phyloP scores from a whole-genome alignment of 192 early-diverging fungal genomes.

The Gamsiella multidivaricata region DNA sequence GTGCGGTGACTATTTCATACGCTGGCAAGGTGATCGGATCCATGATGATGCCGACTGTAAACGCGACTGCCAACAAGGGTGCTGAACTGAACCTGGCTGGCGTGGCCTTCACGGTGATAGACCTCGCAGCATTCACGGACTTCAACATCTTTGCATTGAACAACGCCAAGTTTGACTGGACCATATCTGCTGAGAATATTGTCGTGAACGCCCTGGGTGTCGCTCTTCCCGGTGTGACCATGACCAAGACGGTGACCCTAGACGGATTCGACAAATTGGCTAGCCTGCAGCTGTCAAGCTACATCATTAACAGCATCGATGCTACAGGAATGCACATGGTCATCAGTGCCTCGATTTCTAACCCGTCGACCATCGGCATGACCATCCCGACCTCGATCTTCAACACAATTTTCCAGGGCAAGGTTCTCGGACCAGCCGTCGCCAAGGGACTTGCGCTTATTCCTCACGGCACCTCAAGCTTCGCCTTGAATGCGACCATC shows the following conservation, averaged over 20 bases:
- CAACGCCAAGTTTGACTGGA: conserved; percentile 56
- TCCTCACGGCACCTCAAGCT: conserved; percentile 17
- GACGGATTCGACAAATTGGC: conserved; percentile 54
- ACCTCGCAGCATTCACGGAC: conserved; percentile 48
- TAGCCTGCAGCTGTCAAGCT: background rate
- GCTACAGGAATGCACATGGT: conserved; percentile 24
- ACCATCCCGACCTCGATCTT: conserved; percentile 34
- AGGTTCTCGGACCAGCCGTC: conserved; percentile 23
- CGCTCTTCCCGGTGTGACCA: conserved; percentile 50
- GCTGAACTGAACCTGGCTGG: conserved; percentile 37
- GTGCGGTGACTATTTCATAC: too few species aligned
- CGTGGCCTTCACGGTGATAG: conserved; percentile 45
- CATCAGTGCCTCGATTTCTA: conserved; percentile 26
- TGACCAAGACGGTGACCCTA: conserved; percentile 59
- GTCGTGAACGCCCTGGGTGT: conserved; percentile 58
- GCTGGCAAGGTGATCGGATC: too few species aligned
- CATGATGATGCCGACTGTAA: background rate
- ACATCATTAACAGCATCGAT: conserved; percentile 26
- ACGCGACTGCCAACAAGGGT: background rate
- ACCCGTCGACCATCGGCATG: conserved; percentile 51
- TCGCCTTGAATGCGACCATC: conserved; percentile 22
- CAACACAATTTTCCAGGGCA: conserved; percentile 18
- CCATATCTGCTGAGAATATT: conserved; percentile 45
- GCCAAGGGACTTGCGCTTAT: conserved; percentile 21
- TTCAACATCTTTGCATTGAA: conserved; percentile 60